Evolutionary conservation across 78 protist genomes (phyloP).

Genomic region (Dictyostelium brefeldianum): DNA sequence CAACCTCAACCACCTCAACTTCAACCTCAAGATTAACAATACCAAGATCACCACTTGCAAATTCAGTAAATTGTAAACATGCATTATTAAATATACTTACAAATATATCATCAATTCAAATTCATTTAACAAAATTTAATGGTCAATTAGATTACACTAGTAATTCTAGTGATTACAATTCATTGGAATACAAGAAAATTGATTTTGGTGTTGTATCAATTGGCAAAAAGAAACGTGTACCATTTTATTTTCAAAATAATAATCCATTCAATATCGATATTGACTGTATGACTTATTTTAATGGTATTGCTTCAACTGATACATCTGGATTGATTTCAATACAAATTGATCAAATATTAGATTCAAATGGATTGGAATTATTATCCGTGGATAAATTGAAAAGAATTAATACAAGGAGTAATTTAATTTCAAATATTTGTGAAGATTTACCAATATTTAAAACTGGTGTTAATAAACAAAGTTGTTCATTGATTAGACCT

Average conservation of each 20-base stretch:
- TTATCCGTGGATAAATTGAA: background rate
- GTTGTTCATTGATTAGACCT: background rate
- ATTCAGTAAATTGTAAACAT: conserved; percentile 14
- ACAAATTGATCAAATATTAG: background rate
- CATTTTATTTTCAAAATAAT: conserved; percentile 2
- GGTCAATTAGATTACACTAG: conserved; percentile 16
- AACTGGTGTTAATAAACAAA: background rate
- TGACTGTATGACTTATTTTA: background rate
- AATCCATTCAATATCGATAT: conserved; percentile 39
- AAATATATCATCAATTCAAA: conserved; percentile 31
- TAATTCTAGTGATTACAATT: background rate
- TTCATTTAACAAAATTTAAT: conserved; percentile 26
- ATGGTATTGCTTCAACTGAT: background rate
- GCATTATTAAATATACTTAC: conserved; percentile 24
- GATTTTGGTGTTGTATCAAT: conserved; percentile 50
- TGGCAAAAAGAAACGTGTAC: background rate
- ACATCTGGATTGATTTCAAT: background rate
- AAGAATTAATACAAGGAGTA: background rate
- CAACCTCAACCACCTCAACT: background rate
- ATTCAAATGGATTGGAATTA: background rate
- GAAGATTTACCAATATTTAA: no score
- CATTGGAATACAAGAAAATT: background rate
- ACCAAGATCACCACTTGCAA: no score
- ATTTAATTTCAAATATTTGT: background rate
- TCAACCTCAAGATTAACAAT: background rate